Percentiles rank a stretch among this genome's conserved stretches.
These are phyloP conservation scores for Penicillium brasilianum DNA, from an alignment of 2,329 filamentous ascomycete species.

Conservation along the genomic window DNA sequence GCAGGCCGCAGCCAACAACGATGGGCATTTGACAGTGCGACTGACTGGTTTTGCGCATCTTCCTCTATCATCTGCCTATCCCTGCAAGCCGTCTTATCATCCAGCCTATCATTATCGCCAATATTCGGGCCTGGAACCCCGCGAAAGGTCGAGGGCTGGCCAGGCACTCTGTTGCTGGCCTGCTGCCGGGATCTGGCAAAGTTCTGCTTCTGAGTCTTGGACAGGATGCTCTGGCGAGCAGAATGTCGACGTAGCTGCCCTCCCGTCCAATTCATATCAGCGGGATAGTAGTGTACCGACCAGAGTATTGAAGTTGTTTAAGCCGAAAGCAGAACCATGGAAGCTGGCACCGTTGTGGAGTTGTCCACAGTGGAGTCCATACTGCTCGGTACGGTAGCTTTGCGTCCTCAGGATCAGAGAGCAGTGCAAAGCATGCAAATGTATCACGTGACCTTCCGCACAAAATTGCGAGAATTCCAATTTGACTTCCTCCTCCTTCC, in stretches of 20 bases:
- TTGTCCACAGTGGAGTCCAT: not conserved
- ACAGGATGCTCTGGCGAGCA: constrained; percentile 33
- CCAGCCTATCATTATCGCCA: not conserved
- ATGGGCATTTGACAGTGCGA: constrained; percentile 1
- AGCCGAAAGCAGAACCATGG: constrained; percentile 2
- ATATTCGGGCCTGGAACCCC: constrained; percentile 7
- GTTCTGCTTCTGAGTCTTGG: constrained; percentile 39
- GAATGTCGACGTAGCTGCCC: constrained; percentile 50
- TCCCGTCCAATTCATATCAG: constrained; percentile 53
- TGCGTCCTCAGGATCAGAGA: not conserved
- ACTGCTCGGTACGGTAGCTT: too few relatives aligned
- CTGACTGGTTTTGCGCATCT: constrained; percentile 15
- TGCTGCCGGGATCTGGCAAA: constrained; percentile 40
- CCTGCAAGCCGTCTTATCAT: constrained; percentile 1
- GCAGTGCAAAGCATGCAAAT: constrained; percentile 20
- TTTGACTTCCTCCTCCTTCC: constrained; percentile 1
- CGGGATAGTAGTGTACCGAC: not conserved
- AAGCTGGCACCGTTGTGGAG: not conserved
- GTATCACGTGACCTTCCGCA: constrained; percentile 18
- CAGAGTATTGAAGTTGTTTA: not conserved
- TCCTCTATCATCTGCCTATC: not conserved
- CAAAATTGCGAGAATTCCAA: constrained; percentile 19
- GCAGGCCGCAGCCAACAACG: not conserved
- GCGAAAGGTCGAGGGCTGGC: constrained; percentile 22
- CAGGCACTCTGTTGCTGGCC: constrained; percentile 18